Evolutionary conservation across 805 yeast species (phyloP), one percentile per base, ranked within the genome.

Genomic region (Ogataea nonfermentans): DNA sequence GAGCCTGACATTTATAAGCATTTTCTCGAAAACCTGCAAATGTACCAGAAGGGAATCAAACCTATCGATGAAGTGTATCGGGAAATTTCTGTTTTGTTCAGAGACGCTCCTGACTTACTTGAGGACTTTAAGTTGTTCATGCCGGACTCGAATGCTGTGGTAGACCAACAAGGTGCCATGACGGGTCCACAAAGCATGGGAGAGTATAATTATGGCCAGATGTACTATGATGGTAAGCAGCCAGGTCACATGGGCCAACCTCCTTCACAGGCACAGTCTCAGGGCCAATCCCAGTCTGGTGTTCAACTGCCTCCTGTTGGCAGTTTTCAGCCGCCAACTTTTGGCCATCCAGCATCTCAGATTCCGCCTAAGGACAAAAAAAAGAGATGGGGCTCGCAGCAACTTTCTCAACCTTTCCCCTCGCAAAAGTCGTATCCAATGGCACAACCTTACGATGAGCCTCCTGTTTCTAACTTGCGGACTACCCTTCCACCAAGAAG

Each of bases 1-100:
- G 95, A 90, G 62, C 99, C 99, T 1, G 97, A 91, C 55, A 88
- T 90, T 42, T 93, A 93, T 70, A 93, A 93, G 65, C 89, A 82
- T 53, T 93, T 93, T 53, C 70, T 95, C 63, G 99, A 93, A 61
- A 93, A 91, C 42, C 69, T 93, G 52, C 99, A 93, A 62, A 91
- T 97, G 32, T 93, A 91, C 60, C 99, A 93, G 67, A 79, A 95
- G 48, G 99, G 91, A 57, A 95, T 89, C 58, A 84, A 88, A 57
- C 96, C 96, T 33, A 93, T 93, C 37, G 82, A 87, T 36, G 98
- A 93, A 57, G 99, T 93, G 9, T 93, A 93, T 56, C 84, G 87
- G 40, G 97, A 93, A 59, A 96, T 93, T 2, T 84, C 96, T 1
- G 73, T 79, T 6, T 70, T 93, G 37, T 93, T 93, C 66, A 82